Evolutionary conservation across 148 eudicot species (phyloP), one percentile per base, ranked within the genome.

Genomic region (Persicaria tinctoria): DNA sequence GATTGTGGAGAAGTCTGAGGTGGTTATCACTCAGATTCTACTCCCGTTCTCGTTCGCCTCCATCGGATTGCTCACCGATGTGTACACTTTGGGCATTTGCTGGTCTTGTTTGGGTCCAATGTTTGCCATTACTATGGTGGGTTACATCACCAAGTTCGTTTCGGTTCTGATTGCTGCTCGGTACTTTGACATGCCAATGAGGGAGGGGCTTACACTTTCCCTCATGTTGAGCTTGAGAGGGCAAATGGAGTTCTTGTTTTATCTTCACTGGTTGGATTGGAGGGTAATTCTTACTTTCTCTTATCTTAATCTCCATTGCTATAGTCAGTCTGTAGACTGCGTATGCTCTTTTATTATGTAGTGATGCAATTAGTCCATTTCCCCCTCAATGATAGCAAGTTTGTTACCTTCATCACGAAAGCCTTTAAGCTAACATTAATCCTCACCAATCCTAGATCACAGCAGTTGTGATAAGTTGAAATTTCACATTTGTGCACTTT

Each of bases 201-300:
- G 83, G 68, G 98, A 95, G 70, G 73, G 90, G 4, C 68, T 90
- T 70, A 78, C 90, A 1, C 81, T 92, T 57, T 76, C 90, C 68
- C 82, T 92, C 13, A 82, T 92, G 76, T 75, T 90, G 77, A 87
- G 99, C 82, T 82, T 90, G 20, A 85, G 97, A 77, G 99, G 99
- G 50, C 87, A 93, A 80, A 83, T 87, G 12, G 98, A 93, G 80
- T 73, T 87, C 55, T 62, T 93, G 47, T 16, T 93, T 44, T 91
- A 83, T 77, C 68, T 91, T 16, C 97, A 89, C 51, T 91, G 91
- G 94, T 51, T 87, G 78, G 92, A 89, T 77, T 78, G 88, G 46
- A 68, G 79, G 94, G 98, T 93, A 82, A 46, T 71, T n/a, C 73
- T 46, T 2, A 5, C 47, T n/a, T 71, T 8, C 14, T 8, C 32